A percentile compares a stretch with the other conserved stretches of the same genome.
Evolutionary conservation across 2,329 filamentous ascomycete species (phyloP).

Genomic region (Tolypocladium capitatum): DNA sequence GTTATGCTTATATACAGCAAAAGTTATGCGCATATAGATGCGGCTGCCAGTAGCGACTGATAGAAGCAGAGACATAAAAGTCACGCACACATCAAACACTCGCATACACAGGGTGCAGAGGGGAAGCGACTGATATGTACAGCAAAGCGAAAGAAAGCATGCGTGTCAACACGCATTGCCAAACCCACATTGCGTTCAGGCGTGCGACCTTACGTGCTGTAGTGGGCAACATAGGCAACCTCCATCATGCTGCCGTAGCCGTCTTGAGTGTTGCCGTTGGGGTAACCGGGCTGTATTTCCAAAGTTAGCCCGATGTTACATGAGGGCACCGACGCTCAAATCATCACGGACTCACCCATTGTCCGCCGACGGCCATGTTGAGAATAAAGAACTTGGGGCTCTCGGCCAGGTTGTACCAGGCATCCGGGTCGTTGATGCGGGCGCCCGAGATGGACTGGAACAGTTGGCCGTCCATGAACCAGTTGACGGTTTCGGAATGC

Average conservation of each 20-base stretch:
- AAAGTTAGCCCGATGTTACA: slow-evolving; percentile 3
- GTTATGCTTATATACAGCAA: too few species aligned
- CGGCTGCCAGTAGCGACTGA: slow-evolving; percentile 1
- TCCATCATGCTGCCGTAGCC: slow-evolving; percentile 37
- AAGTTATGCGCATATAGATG: slow-evolving; percentile 1
- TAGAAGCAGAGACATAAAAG: background rate
- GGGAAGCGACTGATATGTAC: slow-evolving; percentile 6
- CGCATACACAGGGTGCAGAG: background rate
- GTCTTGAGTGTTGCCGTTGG: slow-evolving; percentile 30
- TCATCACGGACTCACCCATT: slow-evolving; percentile 37
- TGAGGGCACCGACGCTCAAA: background rate
- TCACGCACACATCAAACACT: too few species aligned
- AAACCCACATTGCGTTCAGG: background rate
- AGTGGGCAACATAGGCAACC: slow-evolving; percentile 35
- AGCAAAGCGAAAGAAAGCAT: slow-evolving; percentile 2
- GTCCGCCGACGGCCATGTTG: slow-evolving; percentile 42
- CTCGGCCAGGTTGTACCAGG: slow-evolving; percentile 38
- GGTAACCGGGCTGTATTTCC: slow-evolving; percentile 30
- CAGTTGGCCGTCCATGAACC: slow-evolving; percentile 31
- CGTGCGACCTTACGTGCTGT: slow-evolving; percentile 7
- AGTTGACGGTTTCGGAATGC: slow-evolving; percentile 33
- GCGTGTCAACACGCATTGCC: background rate
- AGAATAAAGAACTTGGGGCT: slow-evolving; percentile 38
- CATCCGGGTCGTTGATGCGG: slow-evolving; percentile 27
- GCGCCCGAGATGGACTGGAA: slow-evolving; percentile 31